These are phyloP conservation scores for Sequoiadendron giganteum DNA, from an alignment of 75 land plant genomes.

Conservation along the genomic window DNA sequence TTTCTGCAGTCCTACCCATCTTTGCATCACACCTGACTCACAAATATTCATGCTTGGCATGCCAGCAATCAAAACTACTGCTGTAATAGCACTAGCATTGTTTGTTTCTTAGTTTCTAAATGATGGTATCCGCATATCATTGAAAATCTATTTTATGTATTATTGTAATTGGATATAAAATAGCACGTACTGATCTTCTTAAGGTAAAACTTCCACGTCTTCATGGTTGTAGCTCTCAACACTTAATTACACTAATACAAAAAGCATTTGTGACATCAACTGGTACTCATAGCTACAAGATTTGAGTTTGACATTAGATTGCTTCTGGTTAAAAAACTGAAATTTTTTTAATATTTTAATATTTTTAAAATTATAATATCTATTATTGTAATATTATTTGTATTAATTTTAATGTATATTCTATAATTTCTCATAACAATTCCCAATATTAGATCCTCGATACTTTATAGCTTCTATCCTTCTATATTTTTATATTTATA, in stretches of 20 bases:
- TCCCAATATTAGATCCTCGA: no score
- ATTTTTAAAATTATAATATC: no score
- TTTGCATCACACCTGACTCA: background rate
- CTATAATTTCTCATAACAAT: no score
- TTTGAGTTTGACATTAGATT: no score
- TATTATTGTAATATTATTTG: no score
- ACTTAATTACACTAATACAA: background rate
- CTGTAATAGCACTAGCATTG: background rate
- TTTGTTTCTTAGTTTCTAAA: background rate
- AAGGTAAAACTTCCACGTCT: background rate
- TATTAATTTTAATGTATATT: no score
- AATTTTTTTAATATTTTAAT: no score
- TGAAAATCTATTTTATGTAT: no score
- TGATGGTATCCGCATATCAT: background rate
- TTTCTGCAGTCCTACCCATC: background rate
- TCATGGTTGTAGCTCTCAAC: background rate
- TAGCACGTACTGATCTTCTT: background rate
- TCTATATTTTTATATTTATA: no score
- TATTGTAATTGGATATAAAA: no score
- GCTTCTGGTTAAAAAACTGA: no score
- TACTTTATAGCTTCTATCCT: no score
- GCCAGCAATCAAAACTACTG: background rate
- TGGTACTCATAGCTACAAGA: background rate
- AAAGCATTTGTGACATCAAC: background rate
- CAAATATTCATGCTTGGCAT: background rate